These are phyloP conservation scores for Clathrospora elynae DNA, from an alignment of 2,329 filamentous ascomycete species.

Conservation along the genomic window DNA sequence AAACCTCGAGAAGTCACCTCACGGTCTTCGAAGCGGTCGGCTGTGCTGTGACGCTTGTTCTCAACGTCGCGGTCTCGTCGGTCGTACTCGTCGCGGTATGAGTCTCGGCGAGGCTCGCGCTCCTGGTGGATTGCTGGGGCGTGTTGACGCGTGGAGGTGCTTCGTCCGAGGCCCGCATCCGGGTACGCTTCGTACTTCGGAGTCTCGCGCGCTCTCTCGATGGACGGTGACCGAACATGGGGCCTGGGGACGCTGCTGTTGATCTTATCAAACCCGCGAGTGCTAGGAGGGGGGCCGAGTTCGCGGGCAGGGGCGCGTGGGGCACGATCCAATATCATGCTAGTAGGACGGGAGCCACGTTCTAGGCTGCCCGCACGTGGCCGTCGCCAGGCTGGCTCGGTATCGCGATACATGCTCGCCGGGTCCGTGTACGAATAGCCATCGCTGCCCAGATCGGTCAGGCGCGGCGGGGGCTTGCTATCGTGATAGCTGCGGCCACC, in stretches of 20 bases:
- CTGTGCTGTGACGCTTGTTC: constrained; percentile 42
- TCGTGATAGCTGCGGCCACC: constrained; percentile 39
- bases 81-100: constrained; percentile 52
- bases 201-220: constrained; percentile 40
- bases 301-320: constrained; percentile 46
- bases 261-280: constrained; percentile 72
- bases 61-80: constrained; percentile 50
- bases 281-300: constrained; percentile 66
- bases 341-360: constrained; percentile 52
- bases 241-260: constrained; percentile 45
- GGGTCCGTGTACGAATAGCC: constrained; percentile 58
- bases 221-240: constrained; percentile 38
- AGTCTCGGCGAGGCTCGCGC: constrained; percentile 49
- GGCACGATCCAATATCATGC: constrained; percentile 50
- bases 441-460: constrained; percentile 49
- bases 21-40: constrained; percentile 48
- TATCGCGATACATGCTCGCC: constrained; percentile 57
- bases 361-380: constrained; percentile 55
- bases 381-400: constrained; percentile 55
- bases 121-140: constrained; percentile 56
- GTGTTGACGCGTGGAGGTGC: constrained; percentile 51
- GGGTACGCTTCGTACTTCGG: constrained; percentile 49
- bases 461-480: constrained; percentile 32
- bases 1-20: constrained; percentile 56
- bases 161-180: constrained; percentile 35